Evolutionary conservation across 345 rosid genomes (phyloP), one percentile per base, ranked within the genome.

Genomic region (Ceriops decandra): DNA sequence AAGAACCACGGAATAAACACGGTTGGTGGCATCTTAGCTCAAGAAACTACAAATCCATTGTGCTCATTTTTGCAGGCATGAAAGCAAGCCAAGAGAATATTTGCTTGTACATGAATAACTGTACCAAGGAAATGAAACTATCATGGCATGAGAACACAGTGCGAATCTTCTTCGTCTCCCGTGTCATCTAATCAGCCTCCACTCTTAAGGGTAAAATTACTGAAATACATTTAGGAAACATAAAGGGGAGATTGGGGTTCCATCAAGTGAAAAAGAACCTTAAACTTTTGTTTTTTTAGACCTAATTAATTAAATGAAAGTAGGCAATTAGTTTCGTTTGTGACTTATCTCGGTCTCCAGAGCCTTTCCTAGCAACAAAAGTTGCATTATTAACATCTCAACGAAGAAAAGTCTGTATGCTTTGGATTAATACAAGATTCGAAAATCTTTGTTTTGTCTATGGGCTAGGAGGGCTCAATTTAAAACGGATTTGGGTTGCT

Each of bases 141-240:
- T 15, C 0, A 3, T 13, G 49, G 49, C 49, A 11, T 13, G 49
- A 13, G 62, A 57, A 47, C 22, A 47, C 3, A 47, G n/a, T 24
- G 63, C 42, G 74, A 72, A 72, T 60, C 42, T 66, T 28, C 42
- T 66, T 28, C 42, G 16, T 13, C 75, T 6, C 60, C 33, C 71
- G 69, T 62, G 68, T 66, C 58, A 33, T 67, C 51, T 56, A 72
- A 76, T 72, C 78, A 79, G 66, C 81, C 28, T 57, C 81, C 81
- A 76, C 76, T 72, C 65, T 49, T 0, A 2, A 0, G 49, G 7
- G 1, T 56, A 8, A 52, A 54, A 26, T 52, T 0, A 36, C 13
- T 17, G 2, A 33, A 4, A 21, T 1, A 1, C 52, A 28, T 49
- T 28, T 28, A 42, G 20, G 27, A 46, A 47, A 35, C 58, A n/a